Conservation (phyloP, 2,329 filamentous ascomycete species). For the Aspergillus puulaauensis region DNA sequence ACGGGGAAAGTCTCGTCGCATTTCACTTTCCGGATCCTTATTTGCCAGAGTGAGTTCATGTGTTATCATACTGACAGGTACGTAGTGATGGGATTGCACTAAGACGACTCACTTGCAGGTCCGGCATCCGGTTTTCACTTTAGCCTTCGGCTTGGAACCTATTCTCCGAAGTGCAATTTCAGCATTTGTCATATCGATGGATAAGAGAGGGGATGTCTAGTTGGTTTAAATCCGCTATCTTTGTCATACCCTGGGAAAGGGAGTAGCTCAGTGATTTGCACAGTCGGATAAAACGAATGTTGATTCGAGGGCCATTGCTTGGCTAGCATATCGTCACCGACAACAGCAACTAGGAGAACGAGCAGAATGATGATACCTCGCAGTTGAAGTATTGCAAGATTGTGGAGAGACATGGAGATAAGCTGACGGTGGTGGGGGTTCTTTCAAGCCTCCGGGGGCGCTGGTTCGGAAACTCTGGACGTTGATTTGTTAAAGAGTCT, state of each 20-base stretch:
- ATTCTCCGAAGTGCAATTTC: not conserved
- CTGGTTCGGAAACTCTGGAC: not conserved
- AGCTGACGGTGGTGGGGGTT: too few species aligned
- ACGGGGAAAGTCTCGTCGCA: constrained; percentile 9
- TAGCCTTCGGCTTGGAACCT: not conserved
- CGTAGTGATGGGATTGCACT: not conserved
- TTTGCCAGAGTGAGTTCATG: not conserved
- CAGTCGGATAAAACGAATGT: not conserved
- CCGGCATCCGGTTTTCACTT: constrained; percentile 7
- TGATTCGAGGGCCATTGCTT: not conserved
- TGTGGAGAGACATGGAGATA: too few species aligned
- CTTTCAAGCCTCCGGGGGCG: too few species aligned
- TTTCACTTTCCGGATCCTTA: constrained; percentile 9
- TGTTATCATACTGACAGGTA: not conserved
- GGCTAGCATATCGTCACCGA: not conserved
- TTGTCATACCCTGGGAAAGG: not conserved
- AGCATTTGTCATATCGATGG: not conserved
- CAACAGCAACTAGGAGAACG: too few species aligned
- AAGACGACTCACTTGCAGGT: constrained; percentile 8
- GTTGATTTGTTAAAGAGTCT: not conserved
- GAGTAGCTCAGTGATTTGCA: not conserved
- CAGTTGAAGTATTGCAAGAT: too few species aligned
- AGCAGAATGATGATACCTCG: too few species aligned
- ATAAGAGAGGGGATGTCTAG: not conserved
- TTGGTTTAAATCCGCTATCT: not conserved